These are phyloP conservation scores for Prorocentrum cordatum DNA, from an alignment of 169 alveolate species.

Conservation along the genomic window DNA sequence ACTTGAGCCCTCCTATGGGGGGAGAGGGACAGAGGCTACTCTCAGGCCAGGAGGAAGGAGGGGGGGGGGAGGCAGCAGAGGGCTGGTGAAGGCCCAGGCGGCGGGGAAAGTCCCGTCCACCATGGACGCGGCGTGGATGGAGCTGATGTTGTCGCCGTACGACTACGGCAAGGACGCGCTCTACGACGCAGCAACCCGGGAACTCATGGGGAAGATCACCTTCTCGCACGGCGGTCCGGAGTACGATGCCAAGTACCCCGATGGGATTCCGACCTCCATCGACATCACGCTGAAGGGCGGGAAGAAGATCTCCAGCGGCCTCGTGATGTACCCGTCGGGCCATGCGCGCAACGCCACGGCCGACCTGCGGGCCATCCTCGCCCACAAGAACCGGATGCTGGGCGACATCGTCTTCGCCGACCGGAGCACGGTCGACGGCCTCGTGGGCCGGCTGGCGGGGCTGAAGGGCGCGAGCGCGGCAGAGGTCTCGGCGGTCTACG, in stretches of 20 bases:
- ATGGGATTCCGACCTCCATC: slow-evolving; percentile 69
- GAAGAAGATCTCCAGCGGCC: neutral
- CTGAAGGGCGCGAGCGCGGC: slow-evolving; percentile 22
- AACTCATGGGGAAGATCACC: slow-evolving; percentile 72
- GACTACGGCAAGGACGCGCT: slow-evolving; percentile 77
- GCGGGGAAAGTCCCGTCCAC: slow-evolving; percentile 13
- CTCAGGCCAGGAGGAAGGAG: no score
- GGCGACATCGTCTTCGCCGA: slow-evolving; percentile 68
- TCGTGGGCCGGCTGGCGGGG: slow-evolving; percentile 18
- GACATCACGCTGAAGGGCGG: slow-evolving; percentile 64
- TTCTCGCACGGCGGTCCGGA: slow-evolving; percentile 71
- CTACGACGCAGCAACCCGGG: slow-evolving; percentile 73
- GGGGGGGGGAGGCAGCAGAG: no score
- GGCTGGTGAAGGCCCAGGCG: no score
- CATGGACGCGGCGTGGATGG: slow-evolving; percentile 79
- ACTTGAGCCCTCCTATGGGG: no score
- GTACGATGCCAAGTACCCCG: slow-evolving; percentile 70
- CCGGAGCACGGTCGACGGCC: slow-evolving; percentile 20
- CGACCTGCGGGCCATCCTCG: slow-evolving; percentile 36
- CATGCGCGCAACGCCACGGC: slow-evolving; percentile 71
- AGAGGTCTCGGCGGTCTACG: slow-evolving; percentile 23
- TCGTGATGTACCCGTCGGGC: slow-evolving; percentile 72
- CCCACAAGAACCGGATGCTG: slow-evolving; percentile 66
- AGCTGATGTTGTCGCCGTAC: slow-evolving; percentile 78
- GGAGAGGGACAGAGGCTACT: no score